Evolutionary conservation across 768 basidiomycete species (phyloP), one percentile per base, ranked within the genome.

Genomic region (Boletus patriciae): DNA sequence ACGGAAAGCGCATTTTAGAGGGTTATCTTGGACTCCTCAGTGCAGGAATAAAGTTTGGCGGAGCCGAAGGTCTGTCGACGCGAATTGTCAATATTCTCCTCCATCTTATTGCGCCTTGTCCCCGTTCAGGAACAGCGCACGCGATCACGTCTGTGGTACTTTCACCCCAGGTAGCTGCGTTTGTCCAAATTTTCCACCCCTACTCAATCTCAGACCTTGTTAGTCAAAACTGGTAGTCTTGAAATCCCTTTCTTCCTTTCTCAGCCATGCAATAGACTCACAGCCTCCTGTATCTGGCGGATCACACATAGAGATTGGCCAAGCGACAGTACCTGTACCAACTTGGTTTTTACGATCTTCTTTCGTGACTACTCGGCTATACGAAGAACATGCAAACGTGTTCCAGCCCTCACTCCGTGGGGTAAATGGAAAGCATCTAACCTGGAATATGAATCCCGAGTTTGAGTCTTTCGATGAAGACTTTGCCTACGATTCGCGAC

Each of bases 181-280:
- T 54, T 37, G 27, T n/a, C 41, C 27, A 19, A 29, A 43, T 15
- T 50, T 48, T 45, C 10, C 15, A 18, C 31, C 8, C 11, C 11
- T 8, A 45, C 46, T 58, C 38, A 55, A 50, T 54, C 50, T 64
- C 49, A 53, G 27, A 46, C 46, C 16, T 55, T 57, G 46, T 31
- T 46, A 92, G 90, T 92, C 92, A 13, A 92, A 87, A 73, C 80
- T 90, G 50, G 78, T 86, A n/a, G 82, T 93, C 11, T 72, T 93
- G 56, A 80, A 76, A 54, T 93, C 92, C 3, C 73, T 94, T 38
- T 78, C 85, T 15, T 78, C 76, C 3, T 94, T 94, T 68, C 77
- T 94, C 21, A 73, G 73, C 15, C 65, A 70, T 54, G 85, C 83
- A 8, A 63, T 80, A 61, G 61, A 70, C 51, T 59, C 57, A n/a